Conservation (phyloP, 1,284 basidiomycete genomes). For the Ganoderma meredithae region DNA sequence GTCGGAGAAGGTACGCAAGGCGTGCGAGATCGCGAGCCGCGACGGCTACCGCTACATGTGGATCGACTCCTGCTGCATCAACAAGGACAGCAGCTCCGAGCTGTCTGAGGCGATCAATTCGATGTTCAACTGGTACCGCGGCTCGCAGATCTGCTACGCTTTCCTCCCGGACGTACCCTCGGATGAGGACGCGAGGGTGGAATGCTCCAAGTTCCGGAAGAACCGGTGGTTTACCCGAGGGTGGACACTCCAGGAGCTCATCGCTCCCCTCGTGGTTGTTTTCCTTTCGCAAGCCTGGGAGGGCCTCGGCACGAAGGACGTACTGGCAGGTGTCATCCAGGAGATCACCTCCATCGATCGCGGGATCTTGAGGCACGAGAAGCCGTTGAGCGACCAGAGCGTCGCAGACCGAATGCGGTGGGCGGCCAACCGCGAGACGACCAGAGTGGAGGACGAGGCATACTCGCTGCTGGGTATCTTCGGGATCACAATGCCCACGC, state of each 20-base stretch:
- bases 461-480: constrained; percentile 13
- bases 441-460: constrained; percentile 11
- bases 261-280: constrained; percentile 3
- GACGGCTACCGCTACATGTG: constrained; percentile 13
- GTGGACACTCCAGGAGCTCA: constrained; percentile 16
- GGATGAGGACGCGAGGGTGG: neutral
- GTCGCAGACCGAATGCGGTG: constrained; percentile 10
- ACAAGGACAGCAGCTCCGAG: constrained; percentile 16
- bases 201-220: neutral
- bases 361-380: neutral
- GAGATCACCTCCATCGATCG: neutral
- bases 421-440: constrained; percentile 3
- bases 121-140: constrained; percentile 13
- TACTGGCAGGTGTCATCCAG: neutral
- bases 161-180: constrained; percentile 14
- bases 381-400: neutral
- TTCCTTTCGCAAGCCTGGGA: constrained; percentile 7
- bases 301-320: constrained; percentile 2
- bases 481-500: constrained; percentile 3
- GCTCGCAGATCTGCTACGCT: constrained; percentile 13
- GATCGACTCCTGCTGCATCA: constrained; percentile 19
- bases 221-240: constrained; percentile 2
- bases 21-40: constrained; percentile 3
- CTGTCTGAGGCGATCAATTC: constrained; percentile 17
- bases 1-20: constrained; percentile 8